Conservation (phyloP, 1,284 basidiomycete species). For the Acaromyces ingoldii region DNA sequence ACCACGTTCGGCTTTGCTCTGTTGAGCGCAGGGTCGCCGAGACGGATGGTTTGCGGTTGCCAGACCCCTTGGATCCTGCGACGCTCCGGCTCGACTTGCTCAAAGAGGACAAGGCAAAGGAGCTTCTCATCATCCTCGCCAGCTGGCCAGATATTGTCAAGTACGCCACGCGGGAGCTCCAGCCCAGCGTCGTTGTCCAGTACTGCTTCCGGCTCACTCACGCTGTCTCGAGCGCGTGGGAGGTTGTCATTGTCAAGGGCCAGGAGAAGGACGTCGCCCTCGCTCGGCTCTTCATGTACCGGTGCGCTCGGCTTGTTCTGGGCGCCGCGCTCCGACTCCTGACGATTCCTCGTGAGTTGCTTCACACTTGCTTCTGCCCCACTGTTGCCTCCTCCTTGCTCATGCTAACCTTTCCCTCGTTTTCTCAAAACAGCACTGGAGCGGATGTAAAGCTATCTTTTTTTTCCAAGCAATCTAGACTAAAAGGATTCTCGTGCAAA, state of each 20-base stretch:
- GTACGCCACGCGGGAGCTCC: slow-evolving; percentile 74
- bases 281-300: slow-evolving; percentile 86
- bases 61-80: slow-evolving; percentile 60
- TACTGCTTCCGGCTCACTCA: slow-evolving; percentile 72
- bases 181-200: slow-evolving; percentile 82
- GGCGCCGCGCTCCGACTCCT: slow-evolving; percentile 79
- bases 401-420: too few species aligned
- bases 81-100: slow-evolving; percentile 68
- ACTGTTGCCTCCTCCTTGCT: too few species aligned
- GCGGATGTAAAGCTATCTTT: too few species aligned
- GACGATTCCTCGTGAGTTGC: too few species aligned
- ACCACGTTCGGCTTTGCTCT: slow-evolving; percentile 83
- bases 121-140: slow-evolving; percentile 79
- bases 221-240: slow-evolving; percentile 82
- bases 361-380: too few species aligned
- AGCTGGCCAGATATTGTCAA: slow-evolving; percentile 86
- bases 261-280: slow-evolving; percentile 66
- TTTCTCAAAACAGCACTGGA: too few species aligned
- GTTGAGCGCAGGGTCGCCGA: slow-evolving; percentile 82
- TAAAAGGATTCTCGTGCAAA: too few species aligned
- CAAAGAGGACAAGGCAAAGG: slow-evolving; percentile 68
- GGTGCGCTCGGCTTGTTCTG: slow-evolving; percentile 81
- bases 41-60: slow-evolving; percentile 65
- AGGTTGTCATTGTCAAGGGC: slow-evolving; percentile 74
- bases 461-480: too few species aligned